Conservation (phyloP, 2,329 filamentous ascomycete species). For the Ophiocordyceps camponoti-saundersi region DNA sequence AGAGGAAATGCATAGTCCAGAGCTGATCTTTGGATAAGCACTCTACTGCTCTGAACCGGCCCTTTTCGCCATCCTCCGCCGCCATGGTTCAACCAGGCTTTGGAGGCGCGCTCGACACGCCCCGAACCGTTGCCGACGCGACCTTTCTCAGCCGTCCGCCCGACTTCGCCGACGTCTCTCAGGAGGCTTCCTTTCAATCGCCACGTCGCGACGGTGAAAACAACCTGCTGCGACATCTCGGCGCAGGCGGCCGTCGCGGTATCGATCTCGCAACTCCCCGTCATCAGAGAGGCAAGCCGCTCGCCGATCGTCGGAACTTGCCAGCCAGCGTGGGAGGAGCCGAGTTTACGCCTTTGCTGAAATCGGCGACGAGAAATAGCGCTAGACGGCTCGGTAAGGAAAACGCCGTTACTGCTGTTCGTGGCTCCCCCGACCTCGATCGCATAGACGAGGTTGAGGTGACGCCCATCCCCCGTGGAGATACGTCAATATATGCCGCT, state of each 20-base stretch:
- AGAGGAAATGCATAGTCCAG: neutral
- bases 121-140: conserved; percentile 68
- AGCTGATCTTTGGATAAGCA: neutral
- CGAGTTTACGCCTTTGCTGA: conserved; percentile 91
- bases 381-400: conserved; percentile 47
- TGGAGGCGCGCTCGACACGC: conserved; percentile 58
- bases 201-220: conserved; percentile 43
- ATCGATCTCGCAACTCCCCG: conserved; percentile 58
- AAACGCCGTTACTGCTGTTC: conserved; percentile 34
- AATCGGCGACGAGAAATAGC: conserved; percentile 58
- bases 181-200: conserved; percentile 74
- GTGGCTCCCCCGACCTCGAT: conserved; percentile 53
- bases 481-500: conserved; percentile 53
- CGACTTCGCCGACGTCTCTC: conserved; percentile 63
- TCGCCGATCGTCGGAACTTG: conserved; percentile 56
- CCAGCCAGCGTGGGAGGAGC: conserved; percentile 46
- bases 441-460: conserved; percentile 55
- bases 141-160: conserved; percentile 57
- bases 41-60: neutral
- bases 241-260: conserved; percentile 42
- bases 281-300: conserved; percentile 40
- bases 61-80: conserved; percentile 4
- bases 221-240: conserved; percentile 56
- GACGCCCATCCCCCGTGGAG: conserved; percentile 56
- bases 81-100: conserved; percentile 48